phyloP scores from a whole-genome alignment of 148 eudicot species.

The Camellia lanceoleosa region DNA sequence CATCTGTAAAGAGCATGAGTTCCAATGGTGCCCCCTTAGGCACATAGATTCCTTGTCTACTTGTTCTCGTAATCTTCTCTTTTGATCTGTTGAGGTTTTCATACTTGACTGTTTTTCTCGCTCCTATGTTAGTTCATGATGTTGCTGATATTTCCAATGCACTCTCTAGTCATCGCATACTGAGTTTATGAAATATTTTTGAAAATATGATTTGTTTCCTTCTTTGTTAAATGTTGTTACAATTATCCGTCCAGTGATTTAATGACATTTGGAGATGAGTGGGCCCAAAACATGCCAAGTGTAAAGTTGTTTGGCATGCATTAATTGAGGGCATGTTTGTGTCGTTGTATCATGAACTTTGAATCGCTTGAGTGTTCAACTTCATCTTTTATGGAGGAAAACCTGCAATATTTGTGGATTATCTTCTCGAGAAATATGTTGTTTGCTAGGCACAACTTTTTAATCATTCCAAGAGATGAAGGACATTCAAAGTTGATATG shows the following conservation, averaged over 20 bases:
- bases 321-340: not conserved
- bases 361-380: not conserved
- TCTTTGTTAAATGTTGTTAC: not conserved
- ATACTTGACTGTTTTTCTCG: not conserved
- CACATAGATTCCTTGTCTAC: not conserved
- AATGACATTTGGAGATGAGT: not conserved
- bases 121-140: not conserved
- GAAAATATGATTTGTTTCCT: not conserved
- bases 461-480: not conserved
- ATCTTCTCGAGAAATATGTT: not conserved
- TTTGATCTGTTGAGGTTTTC: not conserved
- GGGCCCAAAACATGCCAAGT: not conserved
- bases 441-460: not conserved
- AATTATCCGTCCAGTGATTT: not conserved
- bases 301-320: not conserved
- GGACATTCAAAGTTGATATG: not conserved
- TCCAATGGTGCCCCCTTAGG: too few species aligned
- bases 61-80: not conserved
- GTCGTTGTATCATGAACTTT: not conserved
- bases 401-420: not conserved
- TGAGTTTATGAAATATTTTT: not conserved
- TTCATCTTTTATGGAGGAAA: not conserved
- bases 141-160: not conserved
- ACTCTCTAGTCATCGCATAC: not conserved
- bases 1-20: not conserved